Conservation (phyloP, 495 filamentous ascomycete species). For the Cercophora scortea region DNA sequence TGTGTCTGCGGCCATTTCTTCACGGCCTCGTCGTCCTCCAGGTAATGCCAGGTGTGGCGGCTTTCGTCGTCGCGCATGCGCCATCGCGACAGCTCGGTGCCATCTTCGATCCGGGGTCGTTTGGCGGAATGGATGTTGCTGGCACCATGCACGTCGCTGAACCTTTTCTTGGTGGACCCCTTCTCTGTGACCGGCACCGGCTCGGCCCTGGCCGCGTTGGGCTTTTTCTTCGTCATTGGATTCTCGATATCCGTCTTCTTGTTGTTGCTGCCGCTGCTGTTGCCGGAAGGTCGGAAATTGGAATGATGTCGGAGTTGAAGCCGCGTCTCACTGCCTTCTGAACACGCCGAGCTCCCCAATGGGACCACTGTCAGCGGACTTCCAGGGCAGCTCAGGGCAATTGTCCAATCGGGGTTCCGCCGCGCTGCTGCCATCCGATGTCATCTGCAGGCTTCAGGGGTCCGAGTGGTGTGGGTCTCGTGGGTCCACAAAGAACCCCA, state of each 20-base stretch:
- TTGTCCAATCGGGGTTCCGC: no score
- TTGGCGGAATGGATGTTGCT: conserved; percentile 20
- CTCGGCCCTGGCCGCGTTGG: background rate
- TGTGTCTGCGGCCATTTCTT: conserved; percentile 75
- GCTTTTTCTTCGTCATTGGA: conserved; percentile 14
- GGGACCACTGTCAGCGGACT: no score
- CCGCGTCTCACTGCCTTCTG: no score
- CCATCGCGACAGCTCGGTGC: conserved; percentile 78
- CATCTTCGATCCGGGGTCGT: conserved; percentile 29
- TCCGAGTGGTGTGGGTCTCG: no score
- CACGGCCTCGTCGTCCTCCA: conserved; percentile 66
- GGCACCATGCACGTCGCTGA: conserved; percentile 17
- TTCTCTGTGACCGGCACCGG: conserved; percentile 11
- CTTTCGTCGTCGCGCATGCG: conserved; percentile 74
- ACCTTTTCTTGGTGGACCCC: conserved; percentile 24
- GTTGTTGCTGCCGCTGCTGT: background rate
- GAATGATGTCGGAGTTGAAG: background rate
- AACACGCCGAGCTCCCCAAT: no score
- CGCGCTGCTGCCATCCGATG: no score
- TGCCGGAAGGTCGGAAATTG: background rate
- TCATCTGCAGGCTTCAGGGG: no score
- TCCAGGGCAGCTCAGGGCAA: no score
- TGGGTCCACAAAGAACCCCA: no score
- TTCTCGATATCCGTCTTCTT: no score
- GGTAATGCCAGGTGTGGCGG: conserved; percentile 88